phyloP scores from a whole-genome alignment of 2,329 filamentous ascomycete species.

The Hymenoscyphus scutula region DNA sequence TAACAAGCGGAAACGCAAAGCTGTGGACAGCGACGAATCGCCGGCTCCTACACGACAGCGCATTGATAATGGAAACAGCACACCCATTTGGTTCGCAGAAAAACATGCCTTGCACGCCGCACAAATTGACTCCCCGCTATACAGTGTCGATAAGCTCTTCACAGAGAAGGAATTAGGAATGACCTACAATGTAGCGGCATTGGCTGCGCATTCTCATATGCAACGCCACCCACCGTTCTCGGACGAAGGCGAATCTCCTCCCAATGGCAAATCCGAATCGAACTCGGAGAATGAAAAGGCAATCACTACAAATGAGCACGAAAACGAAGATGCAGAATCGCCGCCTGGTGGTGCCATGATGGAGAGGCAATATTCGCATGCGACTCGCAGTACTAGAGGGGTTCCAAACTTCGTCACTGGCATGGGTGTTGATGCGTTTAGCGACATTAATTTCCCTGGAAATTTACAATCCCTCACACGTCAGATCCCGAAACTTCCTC shows the following conservation, averaged over 20 bases:
- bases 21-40: conserved; percentile 60
- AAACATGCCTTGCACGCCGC: conserved; percentile 48
- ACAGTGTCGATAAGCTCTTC: conserved; percentile 68
- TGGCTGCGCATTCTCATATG: conserved; percentile 61
- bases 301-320: conserved; percentile 50
- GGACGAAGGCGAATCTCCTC: conserved; percentile 27
- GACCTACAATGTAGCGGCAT: conserved; percentile 61
- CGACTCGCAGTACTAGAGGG: conserved; percentile 60
- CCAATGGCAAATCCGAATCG: conserved; percentile 45
- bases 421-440: conserved; percentile 58
- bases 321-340: conserved; percentile 49
- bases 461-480: conserved; percentile 45
- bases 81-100: conserved; percentile 62
- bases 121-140: conserved; percentile 55
- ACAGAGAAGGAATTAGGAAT: conserved; percentile 67
- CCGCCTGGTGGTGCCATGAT: conserved; percentile 52
- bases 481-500: conserved; percentile 35
- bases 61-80: conserved; percentile 56
- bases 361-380: conserved; percentile 63
- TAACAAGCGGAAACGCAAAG: conserved; percentile 63
- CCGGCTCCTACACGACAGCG: conserved; percentile 55
- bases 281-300: conserved; percentile 45
- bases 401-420: conserved; percentile 52
- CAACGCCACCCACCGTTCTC: conserved; percentile 46
- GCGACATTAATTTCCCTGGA: conserved; percentile 56